Base-by-base conservation (phyloP, 805 yeast genomes). In the Ascoidea rubescens region DNA sequence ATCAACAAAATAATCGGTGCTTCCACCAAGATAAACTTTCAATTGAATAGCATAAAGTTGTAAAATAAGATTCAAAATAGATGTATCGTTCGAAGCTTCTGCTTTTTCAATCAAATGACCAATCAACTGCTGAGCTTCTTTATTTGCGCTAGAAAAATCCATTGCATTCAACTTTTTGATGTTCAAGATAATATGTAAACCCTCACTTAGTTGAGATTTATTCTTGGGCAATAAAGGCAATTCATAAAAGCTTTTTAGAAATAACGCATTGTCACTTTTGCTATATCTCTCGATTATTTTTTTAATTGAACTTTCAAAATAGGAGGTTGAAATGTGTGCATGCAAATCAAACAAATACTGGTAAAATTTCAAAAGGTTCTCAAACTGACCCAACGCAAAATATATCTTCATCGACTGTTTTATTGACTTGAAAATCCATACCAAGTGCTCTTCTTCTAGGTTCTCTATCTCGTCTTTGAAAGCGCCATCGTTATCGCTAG, bases 41-140 rank as follows among this genome's bases (percentile, higher is more conserved):
- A 86, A 82, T 60, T 83, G 84, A 4, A 79, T 71, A 0, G 93
- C 85, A 21, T 83, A 72, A 1, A 82, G 71, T 53, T 87, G 95
- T 46, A 86, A 64, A 21, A 78, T 63, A 55, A 71, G 67, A 55
- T 68, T 74, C 50, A 63, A 69, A 0, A 75, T 68, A 53, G 74
- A 66, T 45, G 77, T 82, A 4, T 63, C 56, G 5, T 75, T 61
- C 0, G 72, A 70, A 1, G 47, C 48, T 5, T 62, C 62, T 5
- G 78, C 64, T 45, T 66, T 67, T 1, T 51, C 46, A 51, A 78
- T 74, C 44, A 79, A 64, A 5, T 55, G 51, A 1, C 58, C 51
- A 5, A 79, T 62, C 3, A 75, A 57, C 1, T 47, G 51, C 5
- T 64, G 56, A 33, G 79, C 73, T 16, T 65, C 54, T 1, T 62